Base-by-base conservation (phyloP, 495 filamentous ascomycete genomes). In the Xylaria cubensis region DNA sequence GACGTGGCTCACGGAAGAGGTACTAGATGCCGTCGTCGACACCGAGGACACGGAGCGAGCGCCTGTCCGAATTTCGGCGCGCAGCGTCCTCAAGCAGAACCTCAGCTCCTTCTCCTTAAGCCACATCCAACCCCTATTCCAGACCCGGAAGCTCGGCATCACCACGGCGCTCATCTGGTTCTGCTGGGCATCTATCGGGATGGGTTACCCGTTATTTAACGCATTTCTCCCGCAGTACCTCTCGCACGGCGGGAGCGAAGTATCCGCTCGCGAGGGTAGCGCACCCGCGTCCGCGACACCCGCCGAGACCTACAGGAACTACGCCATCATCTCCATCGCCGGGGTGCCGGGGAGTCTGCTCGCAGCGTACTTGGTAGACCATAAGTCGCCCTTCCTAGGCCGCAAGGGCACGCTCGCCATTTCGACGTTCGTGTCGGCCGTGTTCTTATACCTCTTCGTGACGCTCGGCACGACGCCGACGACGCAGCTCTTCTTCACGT, bases 181-280 rank as follows among this genome's bases (percentile, higher is more conserved):
- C 71, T 84, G 83, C 72, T 90, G 85, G 85, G 81, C 82, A 0
- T 85, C 85, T 26, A 88, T 88, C 72, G 86, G 86, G 51, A 82
- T 88, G 80, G 86, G 85, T 17, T 95, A 91, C 75, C 93, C 93
- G 1, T 82, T 96, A 0, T 96, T 94, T 84, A 95, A 95, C 79
- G 91, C 92, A 62, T 96, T 96, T 76, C 86, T 95, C 4, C 93
- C 93, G 1, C 93, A 91, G 75, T 94, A 93, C 76, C 91, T 94
- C 69, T 86, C 90, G n/a, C 88, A 89, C 17, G 88, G 91, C 59
- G 91, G 91, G 26, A 84, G 82, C 1, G 77, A 87, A 46, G 88
- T 87, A 53, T 88, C 87, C 34, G 58, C 77, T 0, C 15, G 48
- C 34, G 48, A 59, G 12, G 55, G 59, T 10, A 73, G 71, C 1